A percentile compares a stretch with the other conserved stretches of the same genome.
Evolutionary conservation across 2,329 filamentous ascomycete genomes (phyloP).

Genomic region (Penicillium sclerotigenum): DNA sequence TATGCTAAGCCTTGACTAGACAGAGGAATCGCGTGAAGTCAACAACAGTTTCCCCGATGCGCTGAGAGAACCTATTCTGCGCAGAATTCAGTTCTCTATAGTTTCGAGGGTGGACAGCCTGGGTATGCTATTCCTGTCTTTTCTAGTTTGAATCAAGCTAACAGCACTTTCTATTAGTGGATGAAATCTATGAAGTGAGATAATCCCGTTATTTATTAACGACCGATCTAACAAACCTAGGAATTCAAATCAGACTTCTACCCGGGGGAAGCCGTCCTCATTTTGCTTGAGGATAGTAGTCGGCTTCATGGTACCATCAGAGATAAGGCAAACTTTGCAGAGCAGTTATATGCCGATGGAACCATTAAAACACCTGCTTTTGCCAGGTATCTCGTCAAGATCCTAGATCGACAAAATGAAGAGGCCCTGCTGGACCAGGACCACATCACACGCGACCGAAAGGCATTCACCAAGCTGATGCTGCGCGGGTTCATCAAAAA

Average conservation of each 20-base stretch:
- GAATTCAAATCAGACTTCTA: slow-evolving; percentile 88
- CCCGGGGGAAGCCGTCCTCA: slow-evolving; percentile 78
- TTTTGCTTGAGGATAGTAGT: slow-evolving; percentile 66
- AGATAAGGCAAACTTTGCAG: slow-evolving; percentile 76
- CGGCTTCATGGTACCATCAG: slow-evolving; percentile 71
- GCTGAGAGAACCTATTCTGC: slow-evolving; percentile 83
- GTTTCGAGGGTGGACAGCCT: slow-evolving; percentile 83
- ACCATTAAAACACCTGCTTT: slow-evolving; percentile 64
- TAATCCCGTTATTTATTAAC: not conserved
- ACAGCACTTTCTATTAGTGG: slow-evolving; percentile 38
- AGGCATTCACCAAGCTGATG: slow-evolving; percentile 91
- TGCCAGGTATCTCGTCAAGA: slow-evolving; percentile 75
- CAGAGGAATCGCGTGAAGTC: slow-evolving; percentile 78
- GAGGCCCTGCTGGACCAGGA: slow-evolving; percentile 77
- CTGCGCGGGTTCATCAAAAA: slow-evolving; percentile 92
- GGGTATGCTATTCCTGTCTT: slow-evolving; percentile 34
- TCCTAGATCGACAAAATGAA: slow-evolving; percentile 64
- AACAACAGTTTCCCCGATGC: slow-evolving; percentile 89
- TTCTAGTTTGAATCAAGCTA: slow-evolving; percentile 11
- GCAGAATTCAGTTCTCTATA: slow-evolving; percentile 86
- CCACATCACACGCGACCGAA: slow-evolving; percentile 81
- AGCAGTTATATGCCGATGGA: slow-evolving; percentile 61
- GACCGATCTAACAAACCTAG: slow-evolving; percentile 28
- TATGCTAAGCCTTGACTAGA: slow-evolving; percentile 45
- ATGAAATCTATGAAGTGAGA: slow-evolving; percentile 50